These are phyloP conservation scores for Cytospora paraplurivora DNA, from an alignment of 2,329 filamentous ascomycete genomes.

Conservation along the genomic window DNA sequence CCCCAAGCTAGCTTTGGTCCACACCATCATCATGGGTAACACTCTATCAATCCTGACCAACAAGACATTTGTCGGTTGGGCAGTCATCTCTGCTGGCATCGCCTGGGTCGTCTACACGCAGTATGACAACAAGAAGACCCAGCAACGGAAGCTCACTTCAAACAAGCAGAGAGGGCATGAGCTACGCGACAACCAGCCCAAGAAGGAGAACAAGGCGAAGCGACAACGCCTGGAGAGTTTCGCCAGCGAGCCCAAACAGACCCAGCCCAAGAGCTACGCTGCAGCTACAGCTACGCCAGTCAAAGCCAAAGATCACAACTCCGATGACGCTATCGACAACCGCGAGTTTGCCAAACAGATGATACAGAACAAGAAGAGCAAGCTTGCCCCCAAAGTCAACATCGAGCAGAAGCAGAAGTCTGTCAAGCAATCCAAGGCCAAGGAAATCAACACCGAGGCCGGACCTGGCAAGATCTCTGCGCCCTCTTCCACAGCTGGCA, in stretches of 20 bases:
- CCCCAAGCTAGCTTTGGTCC: constrained; percentile 5
- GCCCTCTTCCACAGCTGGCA: constrained; percentile 70
- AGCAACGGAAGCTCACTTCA: constrained; percentile 31
- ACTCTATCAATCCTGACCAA: constrained; percentile 37
- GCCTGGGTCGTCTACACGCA: constrained; percentile 33
- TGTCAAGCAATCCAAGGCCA: constrained; percentile 68
- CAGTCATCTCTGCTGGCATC: constrained; percentile 34
- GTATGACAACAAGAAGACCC: constrained; percentile 32
- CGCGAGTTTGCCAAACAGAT: constrained; percentile 78
- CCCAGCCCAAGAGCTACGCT: constrained; percentile 33
- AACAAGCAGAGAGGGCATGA: constrained; percentile 35
- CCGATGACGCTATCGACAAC: constrained; percentile 66
- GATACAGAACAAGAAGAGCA: constrained; percentile 67
- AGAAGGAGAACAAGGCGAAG: constrained; percentile 43
- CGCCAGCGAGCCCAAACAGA: constrained; percentile 35
- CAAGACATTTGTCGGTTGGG: constrained; percentile 37
- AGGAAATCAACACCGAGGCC: constrained; percentile 49
- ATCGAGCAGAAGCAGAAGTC: constrained; percentile 68
- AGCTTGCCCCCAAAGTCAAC: constrained; percentile 55
- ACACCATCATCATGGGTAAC: constrained; percentile 38
- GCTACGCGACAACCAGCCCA: constrained; percentile 38
- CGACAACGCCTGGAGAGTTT: constrained; percentile 48
- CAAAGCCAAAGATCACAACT: constrained; percentile 44
- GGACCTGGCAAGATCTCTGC: constrained; percentile 55
- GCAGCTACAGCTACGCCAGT: constrained; percentile 37